Conservation (phyloP, 1,284 basidiomycete species). For the Apiotrichum brassicae region DNA sequence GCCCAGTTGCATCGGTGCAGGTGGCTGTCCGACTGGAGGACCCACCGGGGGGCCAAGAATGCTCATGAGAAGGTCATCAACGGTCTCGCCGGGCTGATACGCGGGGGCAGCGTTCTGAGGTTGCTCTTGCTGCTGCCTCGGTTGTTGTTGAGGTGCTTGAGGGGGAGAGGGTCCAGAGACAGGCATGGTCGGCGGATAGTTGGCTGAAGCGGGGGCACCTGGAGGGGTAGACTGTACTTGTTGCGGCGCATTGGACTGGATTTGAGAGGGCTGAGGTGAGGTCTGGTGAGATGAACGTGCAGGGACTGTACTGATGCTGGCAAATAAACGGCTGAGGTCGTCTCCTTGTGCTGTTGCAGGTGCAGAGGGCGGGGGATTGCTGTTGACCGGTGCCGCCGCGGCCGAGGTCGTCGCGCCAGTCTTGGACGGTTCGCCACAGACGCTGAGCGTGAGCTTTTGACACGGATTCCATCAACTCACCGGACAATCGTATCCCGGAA, state of each 20-base stretch:
- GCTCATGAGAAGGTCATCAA: conserved; percentile 38
- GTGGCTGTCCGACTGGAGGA: background rate
- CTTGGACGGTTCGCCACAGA: conserved; percentile 36
- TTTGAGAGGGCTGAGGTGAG: background rate
- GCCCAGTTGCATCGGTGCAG: background rate
- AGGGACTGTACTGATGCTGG: conserved; percentile 22
- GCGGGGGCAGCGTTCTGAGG: background rate
- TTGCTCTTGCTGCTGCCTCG: background rate
- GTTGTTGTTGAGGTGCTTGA: background rate
- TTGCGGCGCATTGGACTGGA: background rate
- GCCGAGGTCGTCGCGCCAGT: background rate
- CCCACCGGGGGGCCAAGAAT: conserved; percentile 23
- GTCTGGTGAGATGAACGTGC: conserved; percentile 1
- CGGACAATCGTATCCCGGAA: conserved; percentile 29
- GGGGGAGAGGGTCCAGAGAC: background rate
- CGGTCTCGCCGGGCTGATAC: conserved; percentile 33
- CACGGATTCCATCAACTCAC: conserved; percentile 16
- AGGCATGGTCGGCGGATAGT: background rate
- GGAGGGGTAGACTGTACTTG: background rate
- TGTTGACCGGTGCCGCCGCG: background rate
- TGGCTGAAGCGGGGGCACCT: background rate
- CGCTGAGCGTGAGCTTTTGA: conserved; percentile 15
- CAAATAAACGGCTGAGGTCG: conserved; percentile 36
- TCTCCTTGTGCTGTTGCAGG: conserved; percentile 10
- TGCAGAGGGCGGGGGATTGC: background rate